These are phyloP conservation scores for Spathaspora passalidarum DNA, from an alignment of 805 yeast species.

Conservation along the genomic window DNA sequence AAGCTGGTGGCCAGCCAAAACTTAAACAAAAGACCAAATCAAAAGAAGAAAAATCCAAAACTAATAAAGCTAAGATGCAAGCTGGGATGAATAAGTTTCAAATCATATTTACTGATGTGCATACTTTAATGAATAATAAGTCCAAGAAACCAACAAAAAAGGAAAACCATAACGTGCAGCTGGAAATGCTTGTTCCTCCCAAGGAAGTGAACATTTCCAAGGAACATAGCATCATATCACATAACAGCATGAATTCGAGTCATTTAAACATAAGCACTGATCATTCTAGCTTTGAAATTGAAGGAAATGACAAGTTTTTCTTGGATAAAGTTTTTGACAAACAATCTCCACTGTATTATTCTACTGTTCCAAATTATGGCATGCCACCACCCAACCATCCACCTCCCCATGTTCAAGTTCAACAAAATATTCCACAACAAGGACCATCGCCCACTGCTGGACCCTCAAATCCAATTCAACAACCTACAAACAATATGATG, in stretches of 20 bases:
- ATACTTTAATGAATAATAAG: slow-evolving; percentile 22
- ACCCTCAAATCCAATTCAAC: not conserved
- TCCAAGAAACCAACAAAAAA: slow-evolving; percentile 9
- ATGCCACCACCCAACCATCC: slow-evolving; percentile 26
- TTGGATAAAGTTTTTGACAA: slow-evolving; percentile 39
- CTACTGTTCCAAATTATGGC: slow-evolving; percentile 10
- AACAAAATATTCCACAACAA: slow-evolving; percentile 8
- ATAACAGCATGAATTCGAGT: slow-evolving; percentile 23
- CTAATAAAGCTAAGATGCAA: slow-evolving; percentile 28
- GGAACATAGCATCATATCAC: slow-evolving; percentile 28
- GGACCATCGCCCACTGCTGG: not conserved
- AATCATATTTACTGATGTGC: slow-evolving; percentile 43
- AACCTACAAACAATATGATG: slow-evolving; percentile 11
- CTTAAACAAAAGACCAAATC: slow-evolving; percentile 3
- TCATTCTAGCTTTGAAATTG: slow-evolving; percentile 39
- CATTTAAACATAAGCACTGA: slow-evolving; percentile 30
- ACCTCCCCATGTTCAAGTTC: slow-evolving; percentile 4
- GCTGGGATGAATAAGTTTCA: slow-evolving; percentile 46
- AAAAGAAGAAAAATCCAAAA: slow-evolving; percentile 2
- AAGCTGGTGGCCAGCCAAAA: slow-evolving; percentile 9
- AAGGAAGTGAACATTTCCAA: slow-evolving; percentile 14
- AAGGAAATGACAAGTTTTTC: slow-evolving; percentile 37
- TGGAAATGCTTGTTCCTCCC: not conserved
- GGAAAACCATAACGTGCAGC: slow-evolving; percentile 3
- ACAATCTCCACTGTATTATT: slow-evolving; percentile 30